These are phyloP conservation scores for Trichosporon faecale DNA, from an alignment of 1,284 basidiomycete species.

Conservation along the genomic window DNA sequence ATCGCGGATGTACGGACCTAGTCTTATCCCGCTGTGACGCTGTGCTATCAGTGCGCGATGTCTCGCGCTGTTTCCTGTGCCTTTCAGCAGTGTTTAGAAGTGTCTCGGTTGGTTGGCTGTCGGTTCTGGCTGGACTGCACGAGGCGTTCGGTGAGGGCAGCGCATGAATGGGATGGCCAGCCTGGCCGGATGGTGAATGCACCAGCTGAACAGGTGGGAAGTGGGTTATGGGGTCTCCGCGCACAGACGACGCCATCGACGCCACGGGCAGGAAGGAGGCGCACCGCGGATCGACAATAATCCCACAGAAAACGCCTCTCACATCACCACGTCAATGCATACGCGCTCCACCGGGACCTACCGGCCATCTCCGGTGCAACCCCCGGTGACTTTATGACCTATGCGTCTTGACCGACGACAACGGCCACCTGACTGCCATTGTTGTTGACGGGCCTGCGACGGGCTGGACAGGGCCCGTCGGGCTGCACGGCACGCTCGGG, in stretches of 20 bases:
- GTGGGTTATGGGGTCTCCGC: neutral
- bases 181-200: neutral
- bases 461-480: neutral
- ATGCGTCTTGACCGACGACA: too few relatives aligned
- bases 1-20: neutral
- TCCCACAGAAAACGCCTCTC: neutral
- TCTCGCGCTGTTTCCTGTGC: too few relatives aligned
- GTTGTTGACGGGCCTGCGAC: too few relatives aligned
- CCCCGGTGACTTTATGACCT: too few relatives aligned
- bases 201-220: neutral
- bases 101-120: too few relatives aligned
- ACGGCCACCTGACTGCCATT: neutral
- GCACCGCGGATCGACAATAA: neutral
- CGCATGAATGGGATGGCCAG: neutral
- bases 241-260: neutral
- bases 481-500: too few relatives aligned
- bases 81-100: too few relatives aligned
- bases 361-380: neutral
- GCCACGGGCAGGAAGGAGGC: neutral
- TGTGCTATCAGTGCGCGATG: too few relatives aligned
- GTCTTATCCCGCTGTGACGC: too few relatives aligned
- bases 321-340: neutral
- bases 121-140: neutral
- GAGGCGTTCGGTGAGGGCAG: neutral
- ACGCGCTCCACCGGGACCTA: neutral